Base-by-base conservation (phyloP, 805 yeast genomes). In the Candida qinlingensis region DNA sequence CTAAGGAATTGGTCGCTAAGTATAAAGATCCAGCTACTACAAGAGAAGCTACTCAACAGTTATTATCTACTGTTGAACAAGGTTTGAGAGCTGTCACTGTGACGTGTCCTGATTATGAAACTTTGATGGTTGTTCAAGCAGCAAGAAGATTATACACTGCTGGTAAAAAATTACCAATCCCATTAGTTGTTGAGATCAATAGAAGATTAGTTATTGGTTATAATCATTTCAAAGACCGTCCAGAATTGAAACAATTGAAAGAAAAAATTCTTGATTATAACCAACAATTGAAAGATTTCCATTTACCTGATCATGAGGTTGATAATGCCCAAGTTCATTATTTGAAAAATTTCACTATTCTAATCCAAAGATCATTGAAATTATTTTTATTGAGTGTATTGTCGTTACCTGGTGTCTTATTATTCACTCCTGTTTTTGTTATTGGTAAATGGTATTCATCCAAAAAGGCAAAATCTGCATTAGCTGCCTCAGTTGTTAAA, bases 71-170 rank as follows among this genome's bases (percentile, higher is more conserved):
- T 30, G 78, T 91, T 44, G 83, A 91, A 12, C 78, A 81, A 48
- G 89, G 94, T 8, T 73, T 94, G 47, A 83, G 83, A 59, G 82
- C 96, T 1, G 97, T 92, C 29, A 94, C 99, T 2, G 95, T 91
- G 13, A 86, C 89, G 36, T 87, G 96, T 58, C 91, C 92, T 29
- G 97, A 91, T 62, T 92, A 84, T 69, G 98, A 94, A 53, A 90
- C 97, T n/a, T 71, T 92, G 54, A 87, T 91, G 84, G 85, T 88
- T 19, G 84, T 92, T 40, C 99, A 94, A 67, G 96, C 96, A 6
- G 96, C 96, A 38, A 77, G 97, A 67, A 76, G 99, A 60, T 72
- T 92, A 40, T 94, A 94, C 63, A 81, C 88, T 2, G 81, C 87
- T 40, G 88, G 87, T 55, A 78, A 82, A 36, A 73, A 79, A 48